Evolutionary conservation across 2,329 filamentous ascomycete genomes (phyloP).

Genomic region (Claviceps purpurea): DNA sequence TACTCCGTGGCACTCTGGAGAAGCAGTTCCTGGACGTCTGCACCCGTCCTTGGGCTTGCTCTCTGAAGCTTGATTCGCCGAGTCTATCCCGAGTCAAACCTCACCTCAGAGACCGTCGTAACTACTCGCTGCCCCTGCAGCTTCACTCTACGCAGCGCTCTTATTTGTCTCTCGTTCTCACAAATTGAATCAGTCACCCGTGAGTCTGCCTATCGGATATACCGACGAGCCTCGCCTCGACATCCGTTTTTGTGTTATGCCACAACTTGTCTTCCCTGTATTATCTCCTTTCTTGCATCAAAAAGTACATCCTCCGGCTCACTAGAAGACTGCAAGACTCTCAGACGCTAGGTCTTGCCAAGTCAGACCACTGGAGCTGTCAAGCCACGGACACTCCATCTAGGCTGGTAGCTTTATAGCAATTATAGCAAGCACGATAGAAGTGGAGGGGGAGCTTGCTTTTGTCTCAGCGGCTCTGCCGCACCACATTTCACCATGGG

Average conservation of each 20-base stretch:
- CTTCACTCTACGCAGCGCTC: background rate
- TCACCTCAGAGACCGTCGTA: conserved; percentile 2
- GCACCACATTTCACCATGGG: conserved; percentile 48
- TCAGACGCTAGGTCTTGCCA: background rate
- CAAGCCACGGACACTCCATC: conserved; percentile 20
- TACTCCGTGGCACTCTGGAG: conserved; percentile 3
- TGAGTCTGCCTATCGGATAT: background rate
- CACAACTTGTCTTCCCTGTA: background rate
- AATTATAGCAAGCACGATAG: conserved; percentile 25
- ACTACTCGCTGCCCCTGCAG: background rate
- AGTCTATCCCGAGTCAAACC: conserved; percentile 1
- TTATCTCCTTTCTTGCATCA: background rate
- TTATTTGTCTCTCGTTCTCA: background rate
- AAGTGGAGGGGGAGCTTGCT: conserved; percentile 43
- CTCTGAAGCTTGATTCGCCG: conserved; percentile 7
- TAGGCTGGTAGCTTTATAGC: conserved; percentile 24
- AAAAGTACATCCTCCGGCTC: background rate
- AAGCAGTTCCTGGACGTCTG: conserved; percentile 27
- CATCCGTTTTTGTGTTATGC: background rate
- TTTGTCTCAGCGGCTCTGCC: conserved; percentile 41
- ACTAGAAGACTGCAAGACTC: too few species aligned
- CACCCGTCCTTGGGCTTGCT: conserved; percentile 23
- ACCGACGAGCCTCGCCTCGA: background rate
- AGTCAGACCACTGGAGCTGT: conserved; percentile 15
- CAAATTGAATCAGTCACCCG: background rate